Evolutionary conservation across 1,284 basidiomycete species (phyloP), one percentile per base, ranked within the genome.

Genomic region (Erythrobasidium hasegawianum): DNA sequence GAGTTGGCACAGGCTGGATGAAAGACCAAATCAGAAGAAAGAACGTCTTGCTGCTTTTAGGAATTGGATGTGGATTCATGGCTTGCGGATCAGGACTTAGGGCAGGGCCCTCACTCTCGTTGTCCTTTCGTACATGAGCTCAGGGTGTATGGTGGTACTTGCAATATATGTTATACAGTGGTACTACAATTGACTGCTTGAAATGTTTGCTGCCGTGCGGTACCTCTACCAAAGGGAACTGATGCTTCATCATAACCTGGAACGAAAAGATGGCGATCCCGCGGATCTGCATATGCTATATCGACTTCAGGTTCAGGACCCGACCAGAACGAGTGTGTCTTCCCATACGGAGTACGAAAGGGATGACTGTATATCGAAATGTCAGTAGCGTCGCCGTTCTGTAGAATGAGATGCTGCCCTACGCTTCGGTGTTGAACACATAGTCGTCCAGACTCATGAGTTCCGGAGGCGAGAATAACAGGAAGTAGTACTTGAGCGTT

Each of bases 371-470:
- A n/a, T n/a, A n/a, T n/a, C n/a, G n/a, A n/a, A n/a, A n/a, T n/a
- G n/a, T n/a, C n/a, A n/a, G n/a, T n/a, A n/a, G n/a, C n/a, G n/a
- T n/a, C n/a, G n/a, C n/a, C n/a, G n/a, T n/a, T n/a, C n/a, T n/a
- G n/a, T n/a, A n/a, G n/a, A n/a, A n/a, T n/a, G n/a, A n/a, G n/a
- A n/a, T n/a, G n/a, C n/a, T n/a, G n/a, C n/a, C n/a, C n/a, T n/a
- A 64, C 61, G 64, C 56, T 43, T 66, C 64, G 13, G 57, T 60
- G n/a, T 66, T 81, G 64, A 83, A 78, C 38, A 83, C 82, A 70
- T 80, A 83, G 70, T 83, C 80, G 74, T 84, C 83, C 16, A 84
- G 76, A n/a, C 79, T 80, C 38, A 83, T 71, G 20, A 81, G 69
- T 43, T 81, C 78, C 0, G 80, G 80, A 79, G 69, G 50, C 41